phyloP scores from a whole-genome alignment of 805 yeast species.

The Henningerozyma blattae region DNA sequence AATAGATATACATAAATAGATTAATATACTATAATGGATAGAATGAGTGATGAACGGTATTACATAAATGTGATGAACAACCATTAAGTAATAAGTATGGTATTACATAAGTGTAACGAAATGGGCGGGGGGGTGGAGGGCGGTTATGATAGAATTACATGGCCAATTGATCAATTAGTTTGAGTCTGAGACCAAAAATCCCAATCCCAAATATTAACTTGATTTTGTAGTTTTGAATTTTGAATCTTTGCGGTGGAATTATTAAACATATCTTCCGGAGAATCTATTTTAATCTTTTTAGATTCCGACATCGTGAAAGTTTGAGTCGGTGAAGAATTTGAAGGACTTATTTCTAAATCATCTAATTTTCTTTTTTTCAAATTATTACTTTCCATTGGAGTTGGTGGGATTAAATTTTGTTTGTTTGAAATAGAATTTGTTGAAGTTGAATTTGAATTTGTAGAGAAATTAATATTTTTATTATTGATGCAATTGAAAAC shows the following conservation, averaged over 20 bases:
- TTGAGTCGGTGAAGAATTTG: conserved; percentile 17
- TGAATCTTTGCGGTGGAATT: conserved; percentile 3
- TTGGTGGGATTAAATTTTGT: too few species aligned
- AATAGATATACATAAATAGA: too few species aligned
- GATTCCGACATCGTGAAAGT: conserved; percentile 23
- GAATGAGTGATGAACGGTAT: too few species aligned
- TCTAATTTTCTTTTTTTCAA: conserved; percentile 19
- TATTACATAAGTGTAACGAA: too few species aligned
- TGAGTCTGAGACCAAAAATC: conserved; percentile 18
- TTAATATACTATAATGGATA: too few species aligned
- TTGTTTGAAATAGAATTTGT: too few species aligned
- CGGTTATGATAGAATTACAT: too few species aligned
- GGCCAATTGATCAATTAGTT: too few species aligned
- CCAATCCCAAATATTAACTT: conserved; percentile 21
- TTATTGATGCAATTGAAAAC: conserved; percentile 12
- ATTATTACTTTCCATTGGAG: conserved; percentile 1
- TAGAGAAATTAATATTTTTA: background rate
- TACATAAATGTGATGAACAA: too few species aligned
- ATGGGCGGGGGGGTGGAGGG: too few species aligned
- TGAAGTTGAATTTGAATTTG: background rate
- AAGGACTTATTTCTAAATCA: conserved; percentile 12
- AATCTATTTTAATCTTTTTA: conserved; percentile 22
- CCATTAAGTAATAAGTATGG: too few species aligned
- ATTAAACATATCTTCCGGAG: conserved; percentile 23
- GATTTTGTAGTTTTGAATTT: background rate